Evolutionary conservation across 345 rosid species (phyloP), one percentile per base, ranked within the genome.

Genomic region (Mallotus nudiflorus): DNA sequence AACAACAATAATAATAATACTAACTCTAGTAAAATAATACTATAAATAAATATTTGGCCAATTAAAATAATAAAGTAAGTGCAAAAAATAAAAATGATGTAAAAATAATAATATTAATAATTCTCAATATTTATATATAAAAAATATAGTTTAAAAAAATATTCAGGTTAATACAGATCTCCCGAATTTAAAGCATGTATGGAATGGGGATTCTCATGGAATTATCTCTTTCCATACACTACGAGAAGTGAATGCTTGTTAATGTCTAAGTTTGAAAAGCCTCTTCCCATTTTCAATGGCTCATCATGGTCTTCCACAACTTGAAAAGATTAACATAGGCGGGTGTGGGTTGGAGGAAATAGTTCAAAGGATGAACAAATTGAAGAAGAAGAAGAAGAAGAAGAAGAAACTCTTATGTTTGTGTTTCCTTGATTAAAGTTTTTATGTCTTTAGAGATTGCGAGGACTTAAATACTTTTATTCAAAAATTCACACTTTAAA

Each of bases 311-410:
- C 65, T 75, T 9, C 25, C 0, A 25, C 31, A 69, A 28, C 77
- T 76, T 31, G 62, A 68, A 57, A 18, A 18, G 37, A 42, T 80
- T 19, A 2, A 22, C 10, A n/a, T 76, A 37, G 29, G 4, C 11
- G 1, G 1, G 20, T 77, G 76, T 48, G 71, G 46, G 9, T 12
- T 70, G 44, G 71, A 73, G 54, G 56, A 70, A 56, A 45, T 67
- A 56, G 66, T 79, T 56, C 62, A 0, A 56, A 24, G 39, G 80
- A 69, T 10, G 64, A n/a, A n/a, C n/a, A n/a, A n/a, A n/a, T n/a
- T n/a, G 67, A 11, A 52, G 55, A 3, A 14, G 37, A 2, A 67
- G n/a, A n/a, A n/a, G n/a, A n/a, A n/a, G n/a, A n/a, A n/a, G 55
- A 3, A 14, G 55, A 72, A 19, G 39, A 9, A 10, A 52, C 24